phyloP scores from a whole-genome alignment of 2,329 filamentous ascomycete genomes.

The Hyphodiscus sp. region DNA sequence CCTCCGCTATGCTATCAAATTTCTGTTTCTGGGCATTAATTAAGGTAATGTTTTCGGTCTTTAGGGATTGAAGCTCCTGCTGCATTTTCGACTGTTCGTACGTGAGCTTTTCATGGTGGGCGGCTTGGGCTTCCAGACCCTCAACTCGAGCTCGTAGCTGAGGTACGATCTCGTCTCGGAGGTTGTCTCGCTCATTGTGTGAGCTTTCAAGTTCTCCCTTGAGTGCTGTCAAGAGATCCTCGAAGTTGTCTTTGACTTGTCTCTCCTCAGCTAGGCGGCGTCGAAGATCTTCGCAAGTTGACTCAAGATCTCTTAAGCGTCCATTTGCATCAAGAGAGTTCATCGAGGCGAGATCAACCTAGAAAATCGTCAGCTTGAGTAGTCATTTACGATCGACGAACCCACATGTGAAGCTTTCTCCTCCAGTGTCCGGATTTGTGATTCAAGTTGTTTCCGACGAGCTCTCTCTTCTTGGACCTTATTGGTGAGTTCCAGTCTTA shows the following conservation, averaged over 20 bases:
- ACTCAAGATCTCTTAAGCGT: conserved; percentile 72
- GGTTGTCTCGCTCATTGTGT: conserved; percentile 83
- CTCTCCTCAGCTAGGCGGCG: conserved; percentile 80
- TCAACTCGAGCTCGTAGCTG: conserved; percentile 70
- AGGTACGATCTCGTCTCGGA: conserved; percentile 82
- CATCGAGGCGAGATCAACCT: conserved; percentile 41
- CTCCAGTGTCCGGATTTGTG: conserved; percentile 76
- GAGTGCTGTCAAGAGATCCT: conserved; percentile 81
- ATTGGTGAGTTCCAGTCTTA: conserved; percentile 76
- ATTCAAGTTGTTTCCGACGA: conserved; percentile 68
- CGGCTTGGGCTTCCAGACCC: conserved; percentile 67
- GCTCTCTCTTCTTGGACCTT: conserved; percentile 84
- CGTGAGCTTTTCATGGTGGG: conserved; percentile 64
- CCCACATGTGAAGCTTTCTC: conserved; percentile 63
- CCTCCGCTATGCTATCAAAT: conserved; percentile 57
- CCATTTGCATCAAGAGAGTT: conserved; percentile 50
- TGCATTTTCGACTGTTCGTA: conserved; percentile 82
- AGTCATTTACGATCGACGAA: conserved; percentile 6
- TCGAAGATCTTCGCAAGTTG: conserved; percentile 72
- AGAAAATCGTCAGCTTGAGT: conserved; percentile 11
- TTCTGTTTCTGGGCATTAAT: conserved; percentile 40
- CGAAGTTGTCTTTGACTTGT: conserved; percentile 84
- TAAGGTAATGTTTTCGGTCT: conserved; percentile 54
- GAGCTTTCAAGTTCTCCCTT: conserved; percentile 75
- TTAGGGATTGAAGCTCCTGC: conserved; percentile 71